Conservation (phyloP, 257 asterid species). For the Scutellaria baicalensis region DNA sequence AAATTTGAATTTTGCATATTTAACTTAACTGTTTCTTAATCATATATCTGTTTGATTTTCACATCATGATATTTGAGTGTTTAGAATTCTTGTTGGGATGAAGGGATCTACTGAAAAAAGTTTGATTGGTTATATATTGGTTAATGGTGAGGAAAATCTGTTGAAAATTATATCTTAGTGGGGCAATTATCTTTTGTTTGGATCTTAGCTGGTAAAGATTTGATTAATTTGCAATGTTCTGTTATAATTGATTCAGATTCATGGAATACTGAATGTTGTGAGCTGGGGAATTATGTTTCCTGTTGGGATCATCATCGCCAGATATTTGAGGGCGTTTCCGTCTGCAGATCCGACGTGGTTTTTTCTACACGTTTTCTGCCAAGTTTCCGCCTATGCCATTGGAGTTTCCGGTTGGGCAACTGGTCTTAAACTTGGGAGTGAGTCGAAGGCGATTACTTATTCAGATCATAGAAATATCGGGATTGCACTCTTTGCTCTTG, state of each 20-base stretch:
- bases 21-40: background rate
- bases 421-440: constrained; percentile 76
- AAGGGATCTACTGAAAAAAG: background rate
- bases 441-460: constrained; percentile 44
- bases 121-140: background rate
- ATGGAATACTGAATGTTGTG: constrained; percentile 72
- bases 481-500: constrained; percentile 62
- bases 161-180: too few species aligned
- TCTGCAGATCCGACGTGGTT: constrained; percentile 89
- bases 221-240: background rate
- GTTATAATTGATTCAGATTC: constrained; percentile 44
- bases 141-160: too few species aligned
- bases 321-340: constrained; percentile 55
- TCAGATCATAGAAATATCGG: constrained; percentile 66
- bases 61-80: background rate
- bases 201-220: background rate
- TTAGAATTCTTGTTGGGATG: background rate
- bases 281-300: constrained; percentile 95
- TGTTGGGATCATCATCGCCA: constrained; percentile 50
- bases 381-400: constrained; percentile 58
- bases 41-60: too few species aligned
- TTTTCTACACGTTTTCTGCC: constrained; percentile 68
- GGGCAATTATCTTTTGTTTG: too few species aligned
- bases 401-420: constrained; percentile 96
- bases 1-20: background rate